Base-by-base conservation (phyloP, 2,329 filamentous ascomycete genomes). In the Emericellopsis cladophorae region DNA sequence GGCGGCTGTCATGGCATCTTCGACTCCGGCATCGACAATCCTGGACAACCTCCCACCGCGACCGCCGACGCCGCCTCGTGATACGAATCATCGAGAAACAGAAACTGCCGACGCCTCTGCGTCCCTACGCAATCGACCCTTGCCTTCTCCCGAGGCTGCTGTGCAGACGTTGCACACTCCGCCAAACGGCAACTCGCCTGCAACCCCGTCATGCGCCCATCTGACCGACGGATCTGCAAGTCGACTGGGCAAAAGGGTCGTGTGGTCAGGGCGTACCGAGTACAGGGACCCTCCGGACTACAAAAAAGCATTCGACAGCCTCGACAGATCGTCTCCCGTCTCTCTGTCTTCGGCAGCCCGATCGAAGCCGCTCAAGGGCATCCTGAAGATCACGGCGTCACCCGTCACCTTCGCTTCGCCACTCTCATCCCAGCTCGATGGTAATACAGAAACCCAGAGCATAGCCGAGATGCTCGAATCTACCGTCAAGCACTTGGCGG, bases 391-490 rank as follows among this genome's bases (percentile, higher is more conserved):
- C 18, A 74, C 71, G 3, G 60, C 69, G 41, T 68, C 58, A 54
- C 63, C 59, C 7, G 70, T 69, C 41, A 61, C 63, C 2, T 59
- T 69, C 46, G 60, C 64, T 51, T 58, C 60, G 9, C 54, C 56
- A 22, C 46, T 59, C 4, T 59, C 61, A 56, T 46, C 61, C 61
- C 44, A 69, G 65, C 48, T 68, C 63, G 50, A 60, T 51, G 54
- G 54, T 22, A 45, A 52, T 32, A 48, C 54, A 47, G 61, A 45
- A 42, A 55, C 49, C 57, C 66, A 72, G 36, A 80, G 74, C 32
- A 79, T 95, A 43, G 72, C 74, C 47, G 78, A 78, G 50, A 92
- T 95, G 81, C 64, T 96, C 48, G 84, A 94, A 50, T 93, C 86
- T 1, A 78, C 87, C 5, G 73, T 87, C 31, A 81, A 85, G 59